Conservation (phyloP, 2,329 filamentous ascomycete genomes). For the Pyrenochaeta sp. region DNA sequence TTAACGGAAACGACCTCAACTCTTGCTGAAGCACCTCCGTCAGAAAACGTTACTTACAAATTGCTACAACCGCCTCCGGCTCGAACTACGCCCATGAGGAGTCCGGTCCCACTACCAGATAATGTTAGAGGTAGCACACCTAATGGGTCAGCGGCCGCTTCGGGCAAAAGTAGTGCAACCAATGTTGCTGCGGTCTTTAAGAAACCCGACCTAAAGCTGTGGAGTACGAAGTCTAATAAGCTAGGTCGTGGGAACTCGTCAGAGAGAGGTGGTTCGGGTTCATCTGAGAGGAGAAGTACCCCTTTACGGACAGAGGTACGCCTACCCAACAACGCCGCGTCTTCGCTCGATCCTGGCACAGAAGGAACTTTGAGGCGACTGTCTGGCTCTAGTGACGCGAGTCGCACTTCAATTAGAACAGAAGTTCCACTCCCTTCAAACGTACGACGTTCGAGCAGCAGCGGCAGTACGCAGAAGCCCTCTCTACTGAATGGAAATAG, state of each 20-base stretch:
- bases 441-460: slow-evolving; percentile 2
- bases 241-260: not conserved
- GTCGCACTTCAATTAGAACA: not conserved
- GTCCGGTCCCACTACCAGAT: slow-evolving; percentile 10
- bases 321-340: not conserved
- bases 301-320: slow-evolving; percentile 5
- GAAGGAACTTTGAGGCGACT: not conserved
- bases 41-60: not conserved
- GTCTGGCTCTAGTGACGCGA: not conserved
- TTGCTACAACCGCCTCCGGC: not conserved
- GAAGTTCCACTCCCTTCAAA: slow-evolving; percentile 2
- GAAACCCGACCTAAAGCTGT: slow-evolving; percentile 6
- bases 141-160: not conserved
- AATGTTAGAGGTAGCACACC: slow-evolving; percentile 1
- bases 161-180: not conserved
- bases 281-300: not conserved
- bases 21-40: not conserved
- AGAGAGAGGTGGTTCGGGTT: not conserved
- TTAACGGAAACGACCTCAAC: not conserved
- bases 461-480: not conserved
- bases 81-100: slow-evolving; percentile 5
- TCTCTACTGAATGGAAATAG: slow-evolving; percentile 1
- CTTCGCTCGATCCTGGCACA: not conserved
- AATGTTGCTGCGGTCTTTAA: slow-evolving; percentile 3
- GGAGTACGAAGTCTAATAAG: not conserved